phyloP scores from a whole-genome alignment of 176 grass and related monocot genomes.

The Cymbopogon citratus region DNA sequence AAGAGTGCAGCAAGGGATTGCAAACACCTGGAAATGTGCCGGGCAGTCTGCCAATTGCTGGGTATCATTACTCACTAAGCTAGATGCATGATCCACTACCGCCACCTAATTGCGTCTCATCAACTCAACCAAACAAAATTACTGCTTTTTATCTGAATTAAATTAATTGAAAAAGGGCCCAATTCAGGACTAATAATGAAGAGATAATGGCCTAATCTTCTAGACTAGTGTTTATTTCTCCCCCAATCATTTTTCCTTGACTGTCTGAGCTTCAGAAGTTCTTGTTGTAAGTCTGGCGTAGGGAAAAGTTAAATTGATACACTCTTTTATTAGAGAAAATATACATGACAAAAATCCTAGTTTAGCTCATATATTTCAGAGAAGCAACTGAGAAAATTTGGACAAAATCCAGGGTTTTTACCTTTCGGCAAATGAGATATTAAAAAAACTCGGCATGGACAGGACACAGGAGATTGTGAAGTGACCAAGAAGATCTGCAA shows the following conservation, averaged over 20 bases:
- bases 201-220: not conserved
- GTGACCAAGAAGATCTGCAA: constrained; percentile 37
- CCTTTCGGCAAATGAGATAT: not conserved
- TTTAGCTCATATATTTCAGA: not conserved
- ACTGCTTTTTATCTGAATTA: not conserved
- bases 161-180: not conserved
- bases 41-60: not conserved
- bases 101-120: not conserved
- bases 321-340: not conserved
- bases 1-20: constrained; percentile 13
- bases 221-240: not conserved
- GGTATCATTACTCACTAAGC: not conserved
- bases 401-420: not conserved
- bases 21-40: constrained; percentile 34
- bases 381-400: not conserved
- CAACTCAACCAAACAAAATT: not conserved
- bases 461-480: constrained; percentile 28
- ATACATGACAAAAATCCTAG: not conserved
- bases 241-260: no score
- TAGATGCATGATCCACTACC: constrained; percentile 15
- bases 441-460: not conserved
- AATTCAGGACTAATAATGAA: constrained; percentile 12
- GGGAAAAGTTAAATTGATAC: not conserved
- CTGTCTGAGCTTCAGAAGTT: not conserved
- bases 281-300: no score